phyloP scores from a whole-genome alignment of 2,329 filamentous ascomycete genomes.

The Bipolaris zeicola region DNA sequence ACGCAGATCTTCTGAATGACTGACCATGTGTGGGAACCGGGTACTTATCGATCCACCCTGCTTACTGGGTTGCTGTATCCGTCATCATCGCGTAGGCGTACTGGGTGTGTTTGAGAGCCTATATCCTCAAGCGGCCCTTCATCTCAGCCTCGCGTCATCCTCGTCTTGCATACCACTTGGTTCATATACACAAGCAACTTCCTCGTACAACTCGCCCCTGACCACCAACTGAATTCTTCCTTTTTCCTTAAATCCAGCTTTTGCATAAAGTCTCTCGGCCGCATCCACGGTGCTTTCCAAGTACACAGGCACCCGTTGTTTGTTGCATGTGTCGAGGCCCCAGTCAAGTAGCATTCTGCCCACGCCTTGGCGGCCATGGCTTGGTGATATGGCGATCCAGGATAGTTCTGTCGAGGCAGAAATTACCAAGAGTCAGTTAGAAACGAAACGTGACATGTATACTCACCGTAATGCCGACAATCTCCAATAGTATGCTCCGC shows the following conservation, averaged over 20 bases:
- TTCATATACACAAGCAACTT: conserved; percentile 11
- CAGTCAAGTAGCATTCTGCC: conserved; percentile 8
- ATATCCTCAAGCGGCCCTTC: too few relatives aligned
- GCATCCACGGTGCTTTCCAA: conserved; percentile 12
- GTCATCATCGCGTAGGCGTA: background rate
- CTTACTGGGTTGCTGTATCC: background rate
- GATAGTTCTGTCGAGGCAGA: conserved; percentile 5
- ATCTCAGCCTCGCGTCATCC: background rate
- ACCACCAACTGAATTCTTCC: conserved; percentile 11
- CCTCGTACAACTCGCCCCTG: conserved; percentile 6
- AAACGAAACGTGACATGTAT: background rate
- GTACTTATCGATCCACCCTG: background rate
- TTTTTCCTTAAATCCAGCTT: conserved; percentile 7
- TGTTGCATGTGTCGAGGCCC: conserved; percentile 8
- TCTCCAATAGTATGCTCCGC: conserved; percentile 5
- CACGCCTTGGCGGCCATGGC: conserved; percentile 6
- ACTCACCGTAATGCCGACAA: conserved; percentile 12
- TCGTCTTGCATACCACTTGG: background rate
- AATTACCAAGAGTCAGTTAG: background rate
- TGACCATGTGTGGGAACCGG: background rate
- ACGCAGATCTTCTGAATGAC: background rate
- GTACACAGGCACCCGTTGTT: conserved; percentile 3
- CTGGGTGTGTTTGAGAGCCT: background rate
- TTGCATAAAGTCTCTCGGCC: conserved; percentile 8
- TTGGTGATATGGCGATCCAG: conserved; percentile 12